Percentiles rank a stretch among this genome's conserved stretches.
Conservation (phyloP, 129 eudicot genomes). For the Artemisia argyi region DNA sequence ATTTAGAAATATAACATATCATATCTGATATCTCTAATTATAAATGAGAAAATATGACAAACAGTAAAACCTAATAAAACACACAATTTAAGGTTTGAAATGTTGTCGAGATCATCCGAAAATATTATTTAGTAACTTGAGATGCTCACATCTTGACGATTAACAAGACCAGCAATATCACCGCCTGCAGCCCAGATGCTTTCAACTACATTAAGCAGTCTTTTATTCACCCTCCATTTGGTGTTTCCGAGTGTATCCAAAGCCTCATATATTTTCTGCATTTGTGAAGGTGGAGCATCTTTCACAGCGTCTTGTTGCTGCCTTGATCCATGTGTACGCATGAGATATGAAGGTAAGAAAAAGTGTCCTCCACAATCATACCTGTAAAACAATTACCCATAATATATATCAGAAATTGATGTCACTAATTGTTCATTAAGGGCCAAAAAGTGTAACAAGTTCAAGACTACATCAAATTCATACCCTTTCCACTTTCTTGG, state of each 20-base stretch:
- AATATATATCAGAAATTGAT: not conserved
- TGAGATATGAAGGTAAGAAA: slow-evolving; percentile 81
- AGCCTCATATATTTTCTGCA: slow-evolving; percentile 86
- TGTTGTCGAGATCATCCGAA: not conserved
- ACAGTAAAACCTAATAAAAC: not conserved
- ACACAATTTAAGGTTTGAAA: not conserved
- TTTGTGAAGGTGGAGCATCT: slow-evolving; percentile 56
- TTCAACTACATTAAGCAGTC: slow-evolving; percentile 74
- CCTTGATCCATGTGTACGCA: slow-evolving; percentile 95
- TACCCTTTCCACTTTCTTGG: slow-evolving; percentile 96
- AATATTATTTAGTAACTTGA: slow-evolving; percentile 2
- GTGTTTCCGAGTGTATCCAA: slow-evolving; percentile 89
- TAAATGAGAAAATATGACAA: slow-evolving; percentile 8
- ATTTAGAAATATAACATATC: slow-evolving; percentile 5
- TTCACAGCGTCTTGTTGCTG: slow-evolving; percentile 76
- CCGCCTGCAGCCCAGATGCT: slow-evolving; percentile 94
- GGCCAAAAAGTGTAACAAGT: slow-evolving; percentile 7
- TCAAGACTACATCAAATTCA: slow-evolving; percentile 8
- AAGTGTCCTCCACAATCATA: slow-evolving; percentile 86
- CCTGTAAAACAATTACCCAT: slow-evolving; percentile 45
- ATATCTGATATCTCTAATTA: not conserved
- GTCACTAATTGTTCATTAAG: not conserved
- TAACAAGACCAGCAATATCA: slow-evolving; percentile 74
- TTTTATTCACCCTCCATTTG: slow-evolving; percentile 89
- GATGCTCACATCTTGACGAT: slow-evolving; percentile 79